Evolutionary conservation across 768 basidiomycete genomes (phyloP), one percentile per base, ranked within the genome.

Genomic region (Agaricus blazei): DNA sequence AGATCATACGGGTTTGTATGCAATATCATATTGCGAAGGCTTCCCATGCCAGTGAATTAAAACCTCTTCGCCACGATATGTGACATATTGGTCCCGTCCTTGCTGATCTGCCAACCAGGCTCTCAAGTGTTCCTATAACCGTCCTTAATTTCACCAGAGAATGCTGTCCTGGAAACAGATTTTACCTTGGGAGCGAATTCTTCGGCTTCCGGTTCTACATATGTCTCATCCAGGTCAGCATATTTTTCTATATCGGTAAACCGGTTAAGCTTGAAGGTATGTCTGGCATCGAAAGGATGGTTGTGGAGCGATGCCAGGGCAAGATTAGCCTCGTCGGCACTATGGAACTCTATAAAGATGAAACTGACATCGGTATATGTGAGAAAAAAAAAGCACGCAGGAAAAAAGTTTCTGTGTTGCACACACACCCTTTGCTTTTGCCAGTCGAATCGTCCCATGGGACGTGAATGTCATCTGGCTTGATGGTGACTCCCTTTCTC

Each of bases 81-180:
- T 94, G 54, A 92, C 87, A 74, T 93, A 93, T 68, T 99, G 97
- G 69, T 99, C 97, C 58, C 96, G 88, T 36, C 94, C 93, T 69
- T 87, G 85, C 24, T 84, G 77, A 71, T 99, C 97, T 26, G 85
- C 91, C 51, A 98, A 80, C 95, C 96, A 99, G 51, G 91, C 89
- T 46, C 92, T 84, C 58, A 98, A 80, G 73, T 99, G 95, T 68
- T 98, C 97, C 93, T 98, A 61, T 19, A 56, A 40, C 19, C 48
- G 55, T 55, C 57, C 31, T 29, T 49, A 50, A 55, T 56, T 49
- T 56, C 54, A 56, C 48, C 14, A 51, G 29, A 36, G 26, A 12
- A 41, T 23, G 26, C 48, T 34, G 34, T 41, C 14, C 41, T 31
- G 36, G 44, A 45, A 48, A 48, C 37, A 55, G 48, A 24, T 58